Percentiles rank a stretch among this genome's conserved stretches.
phyloP scores from a whole-genome alignment of 1,284 basidiomycete genomes.

The Cutaneotrichosporon spelunceum region DNA sequence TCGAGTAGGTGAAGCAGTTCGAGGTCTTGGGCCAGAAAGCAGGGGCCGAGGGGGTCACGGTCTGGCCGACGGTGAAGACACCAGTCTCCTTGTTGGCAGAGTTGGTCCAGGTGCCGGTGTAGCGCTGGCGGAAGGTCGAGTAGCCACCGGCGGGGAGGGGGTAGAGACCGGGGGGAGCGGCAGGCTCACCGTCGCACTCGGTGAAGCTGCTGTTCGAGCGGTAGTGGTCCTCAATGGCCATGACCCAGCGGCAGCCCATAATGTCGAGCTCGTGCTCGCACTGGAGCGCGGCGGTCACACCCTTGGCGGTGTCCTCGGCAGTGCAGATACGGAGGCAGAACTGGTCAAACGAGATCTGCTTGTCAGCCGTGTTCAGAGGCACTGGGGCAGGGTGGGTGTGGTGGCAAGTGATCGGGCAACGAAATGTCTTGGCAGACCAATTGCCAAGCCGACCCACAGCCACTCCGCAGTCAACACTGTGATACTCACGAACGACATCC shows the following conservation, averaged over 20 bases:
- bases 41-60: constrained; percentile 40
- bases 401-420: too few relatives aligned
- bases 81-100: constrained; percentile 20
- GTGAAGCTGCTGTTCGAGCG: constrained; percentile 47
- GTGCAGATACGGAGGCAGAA: constrained; percentile 54
- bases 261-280: constrained; percentile 49
- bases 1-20: constrained; percentile 50
- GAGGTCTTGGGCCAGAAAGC: constrained; percentile 46
- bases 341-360: constrained; percentile 50
- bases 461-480: not conserved
- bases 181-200: constrained; percentile 51
- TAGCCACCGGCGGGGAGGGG: constrained; percentile 40
- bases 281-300: constrained; percentile 41
- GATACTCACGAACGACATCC: constrained; percentile 50
- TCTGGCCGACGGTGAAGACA: constrained; percentile 41
- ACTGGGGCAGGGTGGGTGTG: too few relatives aligned
- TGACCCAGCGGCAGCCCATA: constrained; percentile 53
- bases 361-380: constrained; percentile 11
- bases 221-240: constrained; percentile 49
- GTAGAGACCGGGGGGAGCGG: constrained; percentile 51
- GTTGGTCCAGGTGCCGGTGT: constrained; percentile 44
- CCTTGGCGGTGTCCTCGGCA: constrained; percentile 35
- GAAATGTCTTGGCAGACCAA: not conserved
- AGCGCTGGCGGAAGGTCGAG: constrained; percentile 52
- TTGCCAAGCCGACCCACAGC: not conserved